These are phyloP conservation scores for Micromonas pusilla DNA, from an alignment of 139 green algal genomes.

Conservation along the genomic window DNA sequence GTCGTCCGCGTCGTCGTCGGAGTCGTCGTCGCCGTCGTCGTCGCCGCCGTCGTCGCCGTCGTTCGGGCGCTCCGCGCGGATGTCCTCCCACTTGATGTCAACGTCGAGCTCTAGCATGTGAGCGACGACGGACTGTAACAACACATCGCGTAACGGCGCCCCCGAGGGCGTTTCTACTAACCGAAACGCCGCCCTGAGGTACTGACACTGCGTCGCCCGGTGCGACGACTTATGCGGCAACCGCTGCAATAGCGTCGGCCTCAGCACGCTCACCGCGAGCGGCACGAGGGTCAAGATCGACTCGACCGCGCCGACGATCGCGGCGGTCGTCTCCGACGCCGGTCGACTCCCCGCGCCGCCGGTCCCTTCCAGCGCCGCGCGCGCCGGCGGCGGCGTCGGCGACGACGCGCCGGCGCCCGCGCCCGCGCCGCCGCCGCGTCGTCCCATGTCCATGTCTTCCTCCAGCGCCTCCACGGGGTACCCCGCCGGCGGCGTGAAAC, in stretches of 20 bases:
- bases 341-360: neutral
- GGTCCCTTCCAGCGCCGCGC: neutral
- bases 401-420: neutral
- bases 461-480: neutral
- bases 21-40: conserved; percentile 20
- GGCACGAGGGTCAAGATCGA: conserved; percentile 10
- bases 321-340: neutral
- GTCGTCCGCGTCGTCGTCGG: conserved; percentile 22
- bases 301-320: neutral
- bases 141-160: neutral
- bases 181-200: neutral
- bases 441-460: neutral
- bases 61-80: conserved; percentile 38
- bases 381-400: neutral
- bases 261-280: neutral
- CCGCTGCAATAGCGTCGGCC: neutral
- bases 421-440: neutral
- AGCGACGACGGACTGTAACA: conserved; percentile 44
- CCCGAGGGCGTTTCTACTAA: conserved; percentile 1
- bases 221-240: neutral
- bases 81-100: conserved; percentile 82
- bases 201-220: neutral
- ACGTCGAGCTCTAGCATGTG: conserved; percentile 69
- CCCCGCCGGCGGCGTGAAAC: neutral
- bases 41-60: conserved; percentile 3